Conservation (phyloP, 2,329 filamentous ascomycete species). For the Monosporascus sp. region DNA sequence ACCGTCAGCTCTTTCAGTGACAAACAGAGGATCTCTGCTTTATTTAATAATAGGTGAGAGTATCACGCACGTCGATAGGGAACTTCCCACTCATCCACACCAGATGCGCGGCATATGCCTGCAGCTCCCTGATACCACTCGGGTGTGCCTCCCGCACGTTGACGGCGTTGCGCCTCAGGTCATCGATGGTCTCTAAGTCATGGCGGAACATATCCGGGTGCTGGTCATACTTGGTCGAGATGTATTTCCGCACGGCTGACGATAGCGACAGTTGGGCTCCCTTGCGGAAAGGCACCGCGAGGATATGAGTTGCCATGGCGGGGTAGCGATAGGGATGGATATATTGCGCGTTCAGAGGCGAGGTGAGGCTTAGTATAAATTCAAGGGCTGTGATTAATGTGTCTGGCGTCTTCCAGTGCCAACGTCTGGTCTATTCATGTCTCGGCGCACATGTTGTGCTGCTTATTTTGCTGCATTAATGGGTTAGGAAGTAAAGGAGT, state of each 20-base stretch:
- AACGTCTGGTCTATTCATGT: too few species aligned
- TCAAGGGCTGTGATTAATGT: too few species aligned
- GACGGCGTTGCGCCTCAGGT: conserved; percentile 77
- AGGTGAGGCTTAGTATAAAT: too few species aligned
- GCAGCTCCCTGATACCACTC: conserved; percentile 82
- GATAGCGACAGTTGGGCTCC: conserved; percentile 75
- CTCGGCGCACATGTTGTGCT: too few species aligned
- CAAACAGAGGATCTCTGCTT: background rate
- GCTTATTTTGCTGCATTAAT: too few species aligned
- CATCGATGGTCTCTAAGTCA: conserved; percentile 80
- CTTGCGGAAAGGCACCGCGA: conserved; percentile 82
- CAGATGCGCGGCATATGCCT: conserved; percentile 85
- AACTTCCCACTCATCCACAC: conserved; percentile 94
- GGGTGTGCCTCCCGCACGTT: conserved; percentile 83
- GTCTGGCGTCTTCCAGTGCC: too few species aligned
- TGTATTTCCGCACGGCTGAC: conserved; percentile 85
- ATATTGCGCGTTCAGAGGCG: too few species aligned
- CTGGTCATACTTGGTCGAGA: conserved; percentile 97
- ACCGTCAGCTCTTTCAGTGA: background rate
- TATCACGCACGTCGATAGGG: conserved; percentile 71
- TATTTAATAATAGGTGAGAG: conserved; percentile 2
- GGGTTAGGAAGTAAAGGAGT: too few species aligned
- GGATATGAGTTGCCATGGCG: conserved; percentile 38
- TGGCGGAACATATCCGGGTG: conserved; percentile 94
- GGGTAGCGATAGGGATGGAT: too few species aligned